Evolutionary conservation across 768 basidiomycete species (phyloP).

Genomic region (Leccinum uliginosum): DNA sequence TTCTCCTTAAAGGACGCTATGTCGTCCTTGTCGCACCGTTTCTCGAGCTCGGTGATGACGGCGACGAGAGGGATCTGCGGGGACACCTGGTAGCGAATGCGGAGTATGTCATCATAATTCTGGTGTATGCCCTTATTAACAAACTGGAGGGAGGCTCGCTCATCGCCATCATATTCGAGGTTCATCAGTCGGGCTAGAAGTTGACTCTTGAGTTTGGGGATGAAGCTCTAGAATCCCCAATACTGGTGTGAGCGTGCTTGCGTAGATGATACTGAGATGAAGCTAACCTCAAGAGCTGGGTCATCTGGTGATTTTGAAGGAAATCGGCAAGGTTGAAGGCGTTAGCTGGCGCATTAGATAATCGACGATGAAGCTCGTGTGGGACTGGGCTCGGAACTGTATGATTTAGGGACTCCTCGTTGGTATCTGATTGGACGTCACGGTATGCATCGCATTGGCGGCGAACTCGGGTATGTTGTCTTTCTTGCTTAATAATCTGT

Average conservation of each 20-base stretch:
- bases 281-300: background rate
- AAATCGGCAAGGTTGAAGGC: background rate
- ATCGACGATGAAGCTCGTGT: background rate
- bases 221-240: background rate
- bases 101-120: slow-evolving; percentile 15
- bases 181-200: background rate
- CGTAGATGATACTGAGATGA: background rate
- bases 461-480: background rate
- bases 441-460: background rate
- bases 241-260: background rate
- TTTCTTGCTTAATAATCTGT: background rate
- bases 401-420: background rate
- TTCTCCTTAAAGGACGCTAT: slow-evolving; percentile 20
- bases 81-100: slow-evolving; percentile 20
- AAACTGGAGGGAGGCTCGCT: background rate
- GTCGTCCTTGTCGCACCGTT: slow-evolving; percentile 10
- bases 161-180: background rate
- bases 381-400: background rate
- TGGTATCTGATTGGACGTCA: background rate
- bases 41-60: slow-evolving; percentile 24
- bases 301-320: background rate
- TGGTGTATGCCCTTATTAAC: slow-evolving; percentile 14
- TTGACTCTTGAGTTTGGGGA: background rate
- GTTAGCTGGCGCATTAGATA: background rate
- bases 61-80: slow-evolving; percentile 21